Conservation (phyloP, 2,329 filamentous ascomycete species). For the Pseudocercospora fijiensis region DNA sequence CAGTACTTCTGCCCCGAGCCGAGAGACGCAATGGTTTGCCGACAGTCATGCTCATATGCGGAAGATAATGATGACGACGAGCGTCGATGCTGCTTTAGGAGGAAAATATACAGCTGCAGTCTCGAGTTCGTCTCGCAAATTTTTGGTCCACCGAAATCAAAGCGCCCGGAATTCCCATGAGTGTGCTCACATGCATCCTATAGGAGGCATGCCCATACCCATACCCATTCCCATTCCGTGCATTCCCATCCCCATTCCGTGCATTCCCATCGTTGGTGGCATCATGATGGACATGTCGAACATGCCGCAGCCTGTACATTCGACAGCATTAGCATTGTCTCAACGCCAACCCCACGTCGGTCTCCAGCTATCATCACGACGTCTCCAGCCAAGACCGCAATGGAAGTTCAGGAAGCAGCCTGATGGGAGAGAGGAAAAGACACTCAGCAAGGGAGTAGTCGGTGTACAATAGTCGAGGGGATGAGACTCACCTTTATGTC, state of each 20-base stretch:
- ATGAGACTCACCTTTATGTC: not conserved
- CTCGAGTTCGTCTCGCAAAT: not conserved
- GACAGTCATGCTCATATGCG: not conserved
- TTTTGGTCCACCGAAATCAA: not conserved
- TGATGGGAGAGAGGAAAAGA: not conserved
- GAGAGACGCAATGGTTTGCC: not conserved
- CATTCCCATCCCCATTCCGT: not conserved
- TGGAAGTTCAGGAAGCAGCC: not conserved
- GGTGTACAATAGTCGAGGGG: too few species aligned
- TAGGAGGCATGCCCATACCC: not conserved
- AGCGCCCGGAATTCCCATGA: not conserved
- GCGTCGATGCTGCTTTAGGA: not conserved
- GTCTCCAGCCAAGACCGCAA: not conserved
- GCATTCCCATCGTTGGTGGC: not conserved
- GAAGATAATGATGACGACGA: not conserved
- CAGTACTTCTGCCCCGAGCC: not conserved
- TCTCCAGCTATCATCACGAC: not conserved
- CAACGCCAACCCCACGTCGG: not conserved
- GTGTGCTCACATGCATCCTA: slow-evolving; percentile 1
- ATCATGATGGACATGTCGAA: not conserved
- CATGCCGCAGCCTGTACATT: not conserved
- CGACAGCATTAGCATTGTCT: not conserved
- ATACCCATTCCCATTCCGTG: not conserved
- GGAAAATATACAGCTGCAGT: not conserved
- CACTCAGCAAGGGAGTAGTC: not conserved